A percentile compares a stretch with the other conserved stretches of the same genome.
Evolutionary conservation across 768 basidiomycete genomes (phyloP).

Genomic region (Tremella fuciformis): DNA sequence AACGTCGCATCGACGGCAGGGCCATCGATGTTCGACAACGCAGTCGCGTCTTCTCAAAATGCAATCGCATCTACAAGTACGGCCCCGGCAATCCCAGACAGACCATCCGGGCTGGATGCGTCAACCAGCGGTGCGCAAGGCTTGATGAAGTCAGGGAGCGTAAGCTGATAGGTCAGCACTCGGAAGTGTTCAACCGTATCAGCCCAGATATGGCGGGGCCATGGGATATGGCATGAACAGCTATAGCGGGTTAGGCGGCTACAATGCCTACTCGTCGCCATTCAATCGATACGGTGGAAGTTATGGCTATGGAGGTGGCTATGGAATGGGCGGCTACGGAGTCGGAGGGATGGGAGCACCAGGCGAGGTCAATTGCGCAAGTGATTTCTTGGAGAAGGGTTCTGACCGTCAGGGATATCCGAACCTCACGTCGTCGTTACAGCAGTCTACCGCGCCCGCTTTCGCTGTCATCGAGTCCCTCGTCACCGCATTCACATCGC

Average conservation of each 20-base stretch:
- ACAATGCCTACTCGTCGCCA: conserved; percentile 30
- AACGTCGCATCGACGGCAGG: conserved; percentile 10
- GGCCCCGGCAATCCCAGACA: conserved; percentile 34
- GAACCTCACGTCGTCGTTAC: conserved; percentile 79
- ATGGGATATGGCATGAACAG: conserved; percentile 26
- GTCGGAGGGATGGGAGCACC: conserved; percentile 60
- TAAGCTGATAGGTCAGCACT: not conserved
- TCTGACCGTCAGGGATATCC: conserved; percentile 56
- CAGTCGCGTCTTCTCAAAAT: conserved; percentile 23
- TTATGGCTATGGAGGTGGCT: conserved; percentile 32
- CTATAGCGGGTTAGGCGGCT: conserved; percentile 24
- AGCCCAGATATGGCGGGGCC: conserved; percentile 5
- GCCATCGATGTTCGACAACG: conserved; percentile 33
- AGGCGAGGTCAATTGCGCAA: conserved; percentile 52
- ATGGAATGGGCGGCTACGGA: conserved; percentile 54
- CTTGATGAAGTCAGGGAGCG: not conserved
- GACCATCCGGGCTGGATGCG: conserved; percentile 30
- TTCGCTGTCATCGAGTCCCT: conserved; percentile 91
- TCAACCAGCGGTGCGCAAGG: not conserved
- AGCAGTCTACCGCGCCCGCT: conserved; percentile 83
- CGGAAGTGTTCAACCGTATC: conserved; percentile 9
- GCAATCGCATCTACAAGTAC: conserved; percentile 1
- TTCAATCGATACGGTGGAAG: conserved; percentile 28
- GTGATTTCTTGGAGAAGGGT: not conserved
- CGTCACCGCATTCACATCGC: conserved; percentile 89